Conservation (phyloP, 495 filamentous ascomycete genomes). For the Viridothelium virens region DNA sequence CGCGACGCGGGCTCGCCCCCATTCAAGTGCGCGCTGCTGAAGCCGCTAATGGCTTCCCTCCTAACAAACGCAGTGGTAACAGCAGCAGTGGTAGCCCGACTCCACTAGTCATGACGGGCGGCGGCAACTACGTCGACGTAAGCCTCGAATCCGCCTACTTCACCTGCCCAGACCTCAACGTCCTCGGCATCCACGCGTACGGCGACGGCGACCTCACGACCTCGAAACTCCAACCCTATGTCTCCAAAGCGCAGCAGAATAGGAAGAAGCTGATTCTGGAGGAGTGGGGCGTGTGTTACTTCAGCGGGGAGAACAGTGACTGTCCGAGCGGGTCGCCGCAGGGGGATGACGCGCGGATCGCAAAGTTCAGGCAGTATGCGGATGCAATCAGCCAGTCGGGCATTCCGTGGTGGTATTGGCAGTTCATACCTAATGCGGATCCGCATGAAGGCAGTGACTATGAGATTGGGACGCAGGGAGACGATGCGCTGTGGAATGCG, state of each 20-base stretch:
- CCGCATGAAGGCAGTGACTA: conserved; percentile 11
- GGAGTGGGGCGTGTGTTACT: conserved; percentile 29
- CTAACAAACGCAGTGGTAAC: not conserved
- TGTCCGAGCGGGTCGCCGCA: conserved; percentile 13
- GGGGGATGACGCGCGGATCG: conserved; percentile 10
- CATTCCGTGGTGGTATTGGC: conserved; percentile 32
- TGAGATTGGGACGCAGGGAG: not conserved
- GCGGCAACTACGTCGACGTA: conserved; percentile 18
- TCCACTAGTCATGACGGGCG: conserved; percentile 10
- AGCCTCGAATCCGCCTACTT: conserved; percentile 13
- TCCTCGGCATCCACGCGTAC: conserved; percentile 25
- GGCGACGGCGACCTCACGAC: conserved; percentile 27
- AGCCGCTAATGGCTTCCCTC: not conserved
- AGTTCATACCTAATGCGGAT: conserved; percentile 29
- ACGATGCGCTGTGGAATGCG: not conserved
- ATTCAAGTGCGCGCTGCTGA: not conserved
- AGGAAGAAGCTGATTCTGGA: conserved; percentile 30
- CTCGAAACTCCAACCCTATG: conserved; percentile 19
- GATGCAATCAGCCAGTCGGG: conserved; percentile 25
- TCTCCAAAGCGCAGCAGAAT: conserved; percentile 19
- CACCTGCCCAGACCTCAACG: conserved; percentile 16
- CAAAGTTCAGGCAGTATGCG: conserved; percentile 15
- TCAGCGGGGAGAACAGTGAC: conserved; percentile 18
- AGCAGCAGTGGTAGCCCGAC: not conserved
- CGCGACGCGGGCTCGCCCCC: not conserved